Percentiles rank a stretch among this genome's conserved stretches.
These are phyloP conservation scores for Hyphopichia fennica DNA, from an alignment of 1,139 yeast species.

Conservation along the genomic window DNA sequence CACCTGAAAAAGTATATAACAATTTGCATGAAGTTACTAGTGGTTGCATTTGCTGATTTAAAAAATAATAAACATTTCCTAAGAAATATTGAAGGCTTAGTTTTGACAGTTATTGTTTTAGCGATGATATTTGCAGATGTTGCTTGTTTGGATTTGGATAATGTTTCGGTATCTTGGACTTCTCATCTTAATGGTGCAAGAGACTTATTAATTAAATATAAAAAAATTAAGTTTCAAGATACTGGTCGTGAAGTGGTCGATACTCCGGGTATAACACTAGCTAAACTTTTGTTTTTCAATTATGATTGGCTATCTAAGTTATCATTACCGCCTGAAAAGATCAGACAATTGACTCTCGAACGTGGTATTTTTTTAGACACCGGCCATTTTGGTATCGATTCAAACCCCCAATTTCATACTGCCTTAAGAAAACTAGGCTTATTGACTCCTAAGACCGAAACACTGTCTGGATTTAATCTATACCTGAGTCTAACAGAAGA, in stretches of 20 bases:
- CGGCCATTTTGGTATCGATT: not conserved
- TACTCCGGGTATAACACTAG: slow-evolving; percentile 3
- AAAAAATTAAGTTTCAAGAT: not conserved
- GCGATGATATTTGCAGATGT: slow-evolving; percentile 16
- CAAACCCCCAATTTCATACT: slow-evolving; percentile 1
- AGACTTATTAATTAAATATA: slow-evolving; percentile 3
- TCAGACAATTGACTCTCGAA: not conserved
- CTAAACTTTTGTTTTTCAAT: slow-evolving; percentile 4
- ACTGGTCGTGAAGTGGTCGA: not conserved
- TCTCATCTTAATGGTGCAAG: slow-evolving; percentile 15
- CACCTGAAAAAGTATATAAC: slow-evolving; percentile 13
- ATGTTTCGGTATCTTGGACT: slow-evolving; percentile 13
- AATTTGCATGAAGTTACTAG: slow-evolving; percentile 15
- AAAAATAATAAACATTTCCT: slow-evolving; percentile 11
- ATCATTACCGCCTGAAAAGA: not conserved
- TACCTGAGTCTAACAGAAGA: slow-evolving; percentile 3
- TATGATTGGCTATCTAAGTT: slow-evolving; percentile 5
- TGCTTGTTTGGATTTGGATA: slow-evolving; percentile 10
- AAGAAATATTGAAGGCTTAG: slow-evolving; percentile 16
- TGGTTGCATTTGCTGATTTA: slow-evolving; percentile 14
- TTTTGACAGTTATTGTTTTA: slow-evolving; percentile 14
- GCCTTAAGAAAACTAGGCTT: slow-evolving; percentile 3
- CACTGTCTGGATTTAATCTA: slow-evolving; percentile 4
- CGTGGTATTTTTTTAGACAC: slow-evolving; percentile 1
- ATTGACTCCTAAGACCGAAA: slow-evolving; percentile 1